Conservation (phyloP, 1,284 basidiomycete species). For the Microstroma glucosiphilum region DNA sequence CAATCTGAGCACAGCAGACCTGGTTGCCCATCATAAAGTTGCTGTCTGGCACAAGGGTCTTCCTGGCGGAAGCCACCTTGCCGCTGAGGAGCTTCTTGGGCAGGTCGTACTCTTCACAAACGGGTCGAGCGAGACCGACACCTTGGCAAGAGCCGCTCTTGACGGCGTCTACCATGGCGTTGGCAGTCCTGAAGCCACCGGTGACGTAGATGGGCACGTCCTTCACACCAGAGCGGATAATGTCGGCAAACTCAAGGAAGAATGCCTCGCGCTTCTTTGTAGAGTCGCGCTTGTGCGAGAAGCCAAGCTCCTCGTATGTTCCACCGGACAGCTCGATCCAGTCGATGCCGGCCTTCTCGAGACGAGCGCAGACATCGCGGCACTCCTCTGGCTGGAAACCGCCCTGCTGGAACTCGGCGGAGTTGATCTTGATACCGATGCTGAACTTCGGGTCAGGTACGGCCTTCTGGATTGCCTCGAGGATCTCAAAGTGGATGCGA, state of each 20-base stretch:
- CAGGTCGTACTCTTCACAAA: slow-evolving; percentile 55
- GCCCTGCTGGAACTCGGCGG: slow-evolving; percentile 32
- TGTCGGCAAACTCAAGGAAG: slow-evolving; percentile 45
- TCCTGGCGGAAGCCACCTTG: slow-evolving; percentile 43
- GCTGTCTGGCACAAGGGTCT: slow-evolving; percentile 13
- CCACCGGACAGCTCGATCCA: slow-evolving; percentile 22
- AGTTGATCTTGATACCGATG: slow-evolving; percentile 56
- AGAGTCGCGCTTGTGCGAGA: slow-evolving; percentile 49
- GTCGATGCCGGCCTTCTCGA: slow-evolving; percentile 19
- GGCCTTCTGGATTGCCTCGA: slow-evolving; percentile 50
- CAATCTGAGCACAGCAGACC: slow-evolving; percentile 16
- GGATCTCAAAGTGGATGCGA: slow-evolving; percentile 51
- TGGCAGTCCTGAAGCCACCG: slow-evolving; percentile 55
- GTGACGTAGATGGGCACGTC: slow-evolving; percentile 52
- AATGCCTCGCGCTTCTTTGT: slow-evolving; percentile 52
- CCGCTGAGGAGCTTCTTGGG: slow-evolving; percentile 53
- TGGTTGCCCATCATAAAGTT: slow-evolving; percentile 18
- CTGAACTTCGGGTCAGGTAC: slow-evolving; percentile 52
- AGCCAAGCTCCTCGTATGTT: slow-evolving; percentile 25
- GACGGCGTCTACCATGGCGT: slow-evolving; percentile 53
- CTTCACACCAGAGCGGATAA: slow-evolving; percentile 21
- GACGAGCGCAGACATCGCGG: slow-evolving; percentile 11
- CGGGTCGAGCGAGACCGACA: slow-evolving; percentile 55
- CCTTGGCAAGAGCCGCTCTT: slow-evolving; percentile 46
- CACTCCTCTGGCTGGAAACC: slow-evolving; percentile 19